Evolutionary conservation across 225 moss, liverwort and hornwort genomes (phyloP).

Genomic region (Sphagnum contortum): DNA sequence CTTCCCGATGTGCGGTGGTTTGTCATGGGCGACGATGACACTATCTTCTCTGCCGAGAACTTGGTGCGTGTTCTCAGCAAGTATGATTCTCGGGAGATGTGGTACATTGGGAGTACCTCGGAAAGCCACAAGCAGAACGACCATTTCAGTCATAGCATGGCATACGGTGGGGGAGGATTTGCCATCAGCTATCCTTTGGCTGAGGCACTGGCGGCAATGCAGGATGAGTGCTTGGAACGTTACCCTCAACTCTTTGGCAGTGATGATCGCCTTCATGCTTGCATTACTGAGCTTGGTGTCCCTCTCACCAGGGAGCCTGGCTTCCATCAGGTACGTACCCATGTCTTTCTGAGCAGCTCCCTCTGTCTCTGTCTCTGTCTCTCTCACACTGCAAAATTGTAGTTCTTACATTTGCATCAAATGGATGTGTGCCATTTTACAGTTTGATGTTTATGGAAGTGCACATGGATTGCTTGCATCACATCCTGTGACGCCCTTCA

Average conservation of each 20-base stretch:
- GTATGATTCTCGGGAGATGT: conserved; percentile 57
- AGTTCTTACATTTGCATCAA: too few relatives aligned
- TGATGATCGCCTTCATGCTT: conserved; percentile 53
- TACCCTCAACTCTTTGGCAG: conserved; percentile 47
- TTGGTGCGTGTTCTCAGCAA: conserved; percentile 66
- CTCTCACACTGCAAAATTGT: too few relatives aligned
- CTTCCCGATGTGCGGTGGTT: conserved; percentile 80
- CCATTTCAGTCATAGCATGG: conserved; percentile 45
- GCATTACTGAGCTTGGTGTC: conserved; percentile 52
- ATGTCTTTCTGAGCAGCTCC: too few relatives aligned
- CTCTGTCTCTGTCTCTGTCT: too few relatives aligned
- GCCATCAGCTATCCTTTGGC: conserved; percentile 52
- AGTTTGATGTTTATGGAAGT: conserved; percentile 86
- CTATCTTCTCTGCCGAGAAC: conserved; percentile 82
- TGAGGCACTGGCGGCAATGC: conserved; percentile 26
- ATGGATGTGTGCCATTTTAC: conserved; percentile 1
- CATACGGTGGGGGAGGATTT: conserved; percentile 48
- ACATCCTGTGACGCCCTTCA: conserved; percentile 90
- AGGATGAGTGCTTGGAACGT: conserved; percentile 49
- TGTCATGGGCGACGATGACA: conserved; percentile 98
- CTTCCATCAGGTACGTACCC: conserved; percentile 31
- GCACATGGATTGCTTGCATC: conserved; percentile 83
- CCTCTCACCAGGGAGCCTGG: conserved; percentile 41
- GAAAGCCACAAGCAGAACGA: conserved; percentile 54
- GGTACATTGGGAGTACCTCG: conserved; percentile 48